Base-by-base conservation (phyloP, 768 basidiomycete species). In the Phlegmacium glaucopus region DNA sequence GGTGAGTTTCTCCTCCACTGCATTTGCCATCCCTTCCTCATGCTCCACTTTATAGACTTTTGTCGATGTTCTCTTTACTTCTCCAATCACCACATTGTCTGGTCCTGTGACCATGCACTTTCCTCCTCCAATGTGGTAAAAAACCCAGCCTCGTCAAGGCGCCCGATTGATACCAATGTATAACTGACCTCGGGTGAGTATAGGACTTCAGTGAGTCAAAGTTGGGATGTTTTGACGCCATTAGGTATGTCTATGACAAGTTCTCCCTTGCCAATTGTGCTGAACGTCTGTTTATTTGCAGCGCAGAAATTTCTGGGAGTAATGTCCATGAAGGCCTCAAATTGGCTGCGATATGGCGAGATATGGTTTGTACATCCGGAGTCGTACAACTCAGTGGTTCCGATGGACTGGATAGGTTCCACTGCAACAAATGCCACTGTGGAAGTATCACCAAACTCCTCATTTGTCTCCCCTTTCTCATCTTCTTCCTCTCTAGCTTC, bases 131-230 rank as follows among this genome's bases (percentile, higher is more conserved):
- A 71, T 10, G 56, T 59, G 13, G 55, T 40, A 0, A 51, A 18
- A 37, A 61, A 65, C 0, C 71, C 68, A 7, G 37, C 35, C 0
- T 72, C 58, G 42, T 73, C 68, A 8, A 75, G 62, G 28, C 51
- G 29, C 6, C 70, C 67, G 44, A 71, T 56, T 1, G 68, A 69
- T 8, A 71, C 51, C 3, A 72, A 62, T 6, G 69, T 72, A 51
- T 68, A 71, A 4, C 30, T 13, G 30, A 72, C 60, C 22, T 22
- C 22, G 22, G 22, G 3, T 3, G 22, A 22, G 22, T 22, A 15
- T 69, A 72, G 49, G 26, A 72, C 68, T 42, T 70, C 57, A 1
- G 57, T 63, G 25, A 72, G 60, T 9, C 49, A 48, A 7, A 71
- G 48, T 22, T 63, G 51, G 34, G 44, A 11, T 36, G 62, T 50